These are phyloP conservation scores for Medicago truncatula DNA, from an alignment of 306 rosid genomes.

Conservation along the genomic window MtrunA17r5.0-ANR NC_053049.1:3493501-3494000, in stretches of 20 bases:
- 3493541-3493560: slow-evolving; percentile 72
- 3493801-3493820: neutral
- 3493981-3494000: neutral
- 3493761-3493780: slow-evolving; percentile 11
- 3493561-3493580: slow-evolving; percentile 65
- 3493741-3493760: neutral
- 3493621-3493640: neutral
- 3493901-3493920: too few species aligned
- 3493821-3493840: slow-evolving; percentile 19
- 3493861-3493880: neutral
- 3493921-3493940: too few species aligned
- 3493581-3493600: slow-evolving; percentile 61
- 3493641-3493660: slow-evolving; percentile 5
- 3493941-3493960: neutral
- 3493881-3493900: neutral
- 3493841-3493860: neutral
- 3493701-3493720: neutral
- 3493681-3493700: slow-evolving; percentile 3
- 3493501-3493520: too few species aligned
- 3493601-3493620: slow-evolving; percentile 25
- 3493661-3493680: slow-evolving; percentile 13
- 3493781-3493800: slow-evolving; percentile 9
- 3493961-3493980: neutral
- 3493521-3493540: slow-evolving; percentile 27
- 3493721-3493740: neutral